phyloP scores from a whole-genome alignment of 495 filamentous ascomycete species.

The Cryomyces antarcticus region DNA sequence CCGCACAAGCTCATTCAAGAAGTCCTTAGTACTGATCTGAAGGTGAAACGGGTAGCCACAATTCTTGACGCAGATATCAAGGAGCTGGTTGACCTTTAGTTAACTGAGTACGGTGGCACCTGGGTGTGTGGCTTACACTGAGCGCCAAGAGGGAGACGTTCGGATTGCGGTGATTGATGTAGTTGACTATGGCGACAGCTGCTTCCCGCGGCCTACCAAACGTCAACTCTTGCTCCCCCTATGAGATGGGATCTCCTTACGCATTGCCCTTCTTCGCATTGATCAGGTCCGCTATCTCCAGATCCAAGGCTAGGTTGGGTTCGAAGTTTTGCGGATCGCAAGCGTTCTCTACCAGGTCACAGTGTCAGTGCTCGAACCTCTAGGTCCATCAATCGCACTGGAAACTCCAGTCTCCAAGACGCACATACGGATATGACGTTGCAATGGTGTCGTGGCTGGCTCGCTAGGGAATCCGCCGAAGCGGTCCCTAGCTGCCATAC shows the following conservation, averaged over 20 bases:
- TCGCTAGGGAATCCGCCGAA: constrained; percentile 51
- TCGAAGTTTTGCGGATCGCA: constrained; percentile 94
- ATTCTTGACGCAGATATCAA: constrained; percentile 98
- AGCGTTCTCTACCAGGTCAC: constrained; percentile 42
- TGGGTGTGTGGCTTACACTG: constrained; percentile 11
- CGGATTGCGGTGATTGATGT: constrained; percentile 88
- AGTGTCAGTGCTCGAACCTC: background rate
- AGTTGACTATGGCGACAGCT: constrained; percentile 79
- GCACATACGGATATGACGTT: constrained; percentile 67
- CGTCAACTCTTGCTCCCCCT: background rate
- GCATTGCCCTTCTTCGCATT: constrained; percentile 96
- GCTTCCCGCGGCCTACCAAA: constrained; percentile 64
- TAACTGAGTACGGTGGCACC: background rate
- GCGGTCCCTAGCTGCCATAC: constrained; percentile 88
- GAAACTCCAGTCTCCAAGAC: background rate
- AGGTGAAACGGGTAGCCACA: constrained; percentile 98
- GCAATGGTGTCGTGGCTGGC: constrained; percentile 62
- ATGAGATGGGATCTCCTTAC: constrained; percentile 24
- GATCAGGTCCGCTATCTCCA: constrained; percentile 91
- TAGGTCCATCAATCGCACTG: background rate
- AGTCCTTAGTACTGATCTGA: constrained; percentile 96
- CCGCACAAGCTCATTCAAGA: constrained; percentile 93
- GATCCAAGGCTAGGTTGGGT: constrained; percentile 84
- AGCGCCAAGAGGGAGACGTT: constrained; percentile 86
- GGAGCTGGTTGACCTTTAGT: constrained; percentile 35